Evolutionary conservation across 2,329 filamentous ascomycete genomes (phyloP).

Genomic region (Trichoderma endophyticum): DNA sequence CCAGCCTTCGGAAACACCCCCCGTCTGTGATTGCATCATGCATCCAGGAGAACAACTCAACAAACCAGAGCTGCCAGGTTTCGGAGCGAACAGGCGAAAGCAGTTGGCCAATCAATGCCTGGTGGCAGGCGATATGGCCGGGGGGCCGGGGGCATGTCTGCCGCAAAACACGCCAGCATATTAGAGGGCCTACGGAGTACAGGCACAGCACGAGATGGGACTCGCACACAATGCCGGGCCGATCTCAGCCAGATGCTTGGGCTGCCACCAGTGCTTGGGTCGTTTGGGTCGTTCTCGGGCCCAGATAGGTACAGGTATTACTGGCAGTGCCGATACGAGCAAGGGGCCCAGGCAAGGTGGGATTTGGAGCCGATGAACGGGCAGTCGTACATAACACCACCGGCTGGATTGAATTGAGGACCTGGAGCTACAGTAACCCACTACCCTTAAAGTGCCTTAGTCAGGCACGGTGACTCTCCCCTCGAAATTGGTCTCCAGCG

Average conservation of each 20-base stretch:
- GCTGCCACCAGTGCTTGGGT: not conserved
- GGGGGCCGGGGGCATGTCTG: not conserved
- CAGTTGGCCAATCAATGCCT: not conserved
- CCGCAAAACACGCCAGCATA: not conserved
- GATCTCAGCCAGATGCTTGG: not conserved
- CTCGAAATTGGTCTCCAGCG: not conserved
- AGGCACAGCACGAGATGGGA: not conserved
- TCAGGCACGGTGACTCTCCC: not conserved
- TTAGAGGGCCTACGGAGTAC: not conserved
- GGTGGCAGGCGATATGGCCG: not conserved
- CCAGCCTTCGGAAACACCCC: not conserved
- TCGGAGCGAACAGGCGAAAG: not conserved
- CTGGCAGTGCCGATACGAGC: not conserved
- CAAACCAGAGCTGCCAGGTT: not conserved
- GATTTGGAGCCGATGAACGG: not conserved
- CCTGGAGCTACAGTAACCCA: not conserved
- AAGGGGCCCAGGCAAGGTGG: not conserved
- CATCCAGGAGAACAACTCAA: slow-evolving; percentile 1
- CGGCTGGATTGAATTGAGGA: not conserved
- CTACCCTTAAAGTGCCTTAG: not conserved
- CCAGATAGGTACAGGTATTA: not conserved
- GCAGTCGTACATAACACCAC: not conserved
- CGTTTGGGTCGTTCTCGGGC: not conserved
- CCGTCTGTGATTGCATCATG: not conserved
- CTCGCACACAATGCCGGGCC: not conserved